phyloP scores from a whole-genome alignment of 2,329 filamentous ascomycete genomes.

The Didymella glomerata region DNA sequence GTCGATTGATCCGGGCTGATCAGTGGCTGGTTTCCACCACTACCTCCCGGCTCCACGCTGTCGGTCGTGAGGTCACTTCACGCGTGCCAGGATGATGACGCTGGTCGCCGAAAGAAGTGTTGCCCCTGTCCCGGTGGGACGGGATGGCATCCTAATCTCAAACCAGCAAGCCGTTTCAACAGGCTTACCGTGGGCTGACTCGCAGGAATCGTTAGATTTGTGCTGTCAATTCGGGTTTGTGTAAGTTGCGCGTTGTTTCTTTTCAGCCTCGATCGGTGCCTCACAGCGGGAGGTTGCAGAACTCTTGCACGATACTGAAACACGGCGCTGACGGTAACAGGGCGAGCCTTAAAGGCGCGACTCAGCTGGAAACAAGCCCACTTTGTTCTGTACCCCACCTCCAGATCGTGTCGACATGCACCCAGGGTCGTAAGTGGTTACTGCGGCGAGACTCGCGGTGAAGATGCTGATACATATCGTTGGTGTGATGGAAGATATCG shows the following conservation, averaged over 20 bases:
- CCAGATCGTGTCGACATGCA: neutral
- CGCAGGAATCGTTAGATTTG: constrained; percentile 6
- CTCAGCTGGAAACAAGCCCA: neutral
- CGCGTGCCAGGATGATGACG: constrained; percentile 27
- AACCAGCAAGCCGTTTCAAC: constrained; percentile 23
- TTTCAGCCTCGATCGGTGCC: neutral
- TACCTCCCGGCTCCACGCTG: constrained; percentile 41
- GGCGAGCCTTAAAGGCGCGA: neutral
- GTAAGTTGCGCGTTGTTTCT: neutral
- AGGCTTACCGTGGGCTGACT: constrained; percentile 22
- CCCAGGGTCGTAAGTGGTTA: neutral
- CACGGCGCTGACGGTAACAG: neutral
- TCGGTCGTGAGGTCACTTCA: constrained; percentile 39
- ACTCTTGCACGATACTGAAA: neutral
- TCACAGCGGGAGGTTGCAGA: constrained; percentile 1
- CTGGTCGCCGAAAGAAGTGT: constrained; percentile 26
- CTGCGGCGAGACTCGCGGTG: constrained; percentile 5
- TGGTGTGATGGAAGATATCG: neutral
- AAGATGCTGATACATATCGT: neutral
- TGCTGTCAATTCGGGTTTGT: constrained; percentile 1
- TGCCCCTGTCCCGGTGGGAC: constrained; percentile 26
- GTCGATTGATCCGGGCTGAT: constrained; percentile 37
- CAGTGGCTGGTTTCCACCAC: constrained; percentile 39
- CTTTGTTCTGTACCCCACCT: neutral
- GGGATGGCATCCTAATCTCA: constrained; percentile 25